Conservation (phyloP, 2,329 filamentous ascomycete genomes). For the Ciborinia camelliae region DNA sequence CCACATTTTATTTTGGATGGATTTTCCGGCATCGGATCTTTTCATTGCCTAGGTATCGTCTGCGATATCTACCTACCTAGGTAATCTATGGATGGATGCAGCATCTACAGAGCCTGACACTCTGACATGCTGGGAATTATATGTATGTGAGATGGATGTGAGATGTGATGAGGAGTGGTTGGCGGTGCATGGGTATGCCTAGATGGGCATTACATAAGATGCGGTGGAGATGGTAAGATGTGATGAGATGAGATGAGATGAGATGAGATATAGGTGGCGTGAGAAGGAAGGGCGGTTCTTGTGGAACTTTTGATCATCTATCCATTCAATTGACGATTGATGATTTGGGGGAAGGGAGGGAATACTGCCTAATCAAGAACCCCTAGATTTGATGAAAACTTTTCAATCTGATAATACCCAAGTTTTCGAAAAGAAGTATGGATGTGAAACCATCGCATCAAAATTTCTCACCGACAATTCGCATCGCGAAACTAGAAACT, state of each 20-base stretch:
- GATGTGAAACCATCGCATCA: neutral
- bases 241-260: conserved; percentile 14
- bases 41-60: too few species aligned
- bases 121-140: too few species aligned
- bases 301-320: too few species aligned
- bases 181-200: neutral
- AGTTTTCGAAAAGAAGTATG: neutral
- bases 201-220: conserved; percentile 16
- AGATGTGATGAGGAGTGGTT: neutral
- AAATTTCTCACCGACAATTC: conserved; percentile 10
- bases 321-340: too few species aligned
- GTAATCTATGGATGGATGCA: too few species aligned
- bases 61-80: too few species aligned
- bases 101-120: neutral
- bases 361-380: neutral
- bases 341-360: neutral
- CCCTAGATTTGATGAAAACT: neutral
- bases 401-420: neutral
- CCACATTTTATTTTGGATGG: too few species aligned
- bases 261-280: conserved; percentile 8
- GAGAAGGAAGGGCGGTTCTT: neutral
- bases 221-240: neutral
- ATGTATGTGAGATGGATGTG: neutral
- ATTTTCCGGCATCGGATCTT: too few species aligned
- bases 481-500: neutral